Percentiles rank a stretch among this genome's conserved stretches.
phyloP scores from a whole-genome alignment of 345 rosid genomes.

The Citrus medica region DNA sequence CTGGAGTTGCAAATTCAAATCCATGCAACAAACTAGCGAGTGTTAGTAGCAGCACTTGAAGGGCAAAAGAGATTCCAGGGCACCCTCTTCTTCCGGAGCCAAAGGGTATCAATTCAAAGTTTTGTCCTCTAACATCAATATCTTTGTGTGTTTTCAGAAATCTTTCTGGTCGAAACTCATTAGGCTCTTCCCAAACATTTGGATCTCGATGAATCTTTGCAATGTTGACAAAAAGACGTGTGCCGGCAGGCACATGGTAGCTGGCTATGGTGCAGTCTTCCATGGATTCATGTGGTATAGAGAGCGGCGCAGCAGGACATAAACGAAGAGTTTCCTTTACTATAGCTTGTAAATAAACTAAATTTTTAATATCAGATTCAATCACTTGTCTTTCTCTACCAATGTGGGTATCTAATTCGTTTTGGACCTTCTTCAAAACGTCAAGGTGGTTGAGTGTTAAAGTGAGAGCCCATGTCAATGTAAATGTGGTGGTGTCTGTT shows the following conservation, averaged over 20 bases:
- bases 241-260: slow-evolving; percentile 36
- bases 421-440: slow-evolving; percentile 29
- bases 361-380: slow-evolving; percentile 31
- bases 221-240: slow-evolving; percentile 24
- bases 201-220: slow-evolving; percentile 38
- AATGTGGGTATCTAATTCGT: slow-evolving; percentile 35
- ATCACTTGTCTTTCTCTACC: slow-evolving; percentile 30
- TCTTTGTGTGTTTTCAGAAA: slow-evolving; percentile 30
- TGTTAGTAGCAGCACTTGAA: slow-evolving; percentile 22
- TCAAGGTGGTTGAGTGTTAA: slow-evolving; percentile 35
- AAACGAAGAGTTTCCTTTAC: slow-evolving; percentile 47
- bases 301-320: slow-evolving; percentile 30
- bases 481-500: slow-evolving; percentile 31
- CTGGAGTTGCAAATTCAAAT: slow-evolving; percentile 24
- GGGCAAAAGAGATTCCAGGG: slow-evolving; percentile 33
- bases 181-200: slow-evolving; percentile 29
- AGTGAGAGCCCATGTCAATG: slow-evolving; percentile 47
- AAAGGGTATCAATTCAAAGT: slow-evolving; percentile 39
- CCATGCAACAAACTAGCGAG: slow-evolving; percentile 36
- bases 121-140: slow-evolving; percentile 28
- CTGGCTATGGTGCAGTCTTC: slow-evolving; percentile 35
- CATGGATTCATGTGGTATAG: slow-evolving; percentile 31
- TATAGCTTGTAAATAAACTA: slow-evolving; percentile 36
- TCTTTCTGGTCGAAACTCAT: slow-evolving; percentile 34
- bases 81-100: slow-evolving; percentile 42